Evolutionary conservation across 495 filamentous ascomycete species (phyloP), one percentile per base, ranked within the genome.

Genomic region (Neurospora pannonica): DNA sequence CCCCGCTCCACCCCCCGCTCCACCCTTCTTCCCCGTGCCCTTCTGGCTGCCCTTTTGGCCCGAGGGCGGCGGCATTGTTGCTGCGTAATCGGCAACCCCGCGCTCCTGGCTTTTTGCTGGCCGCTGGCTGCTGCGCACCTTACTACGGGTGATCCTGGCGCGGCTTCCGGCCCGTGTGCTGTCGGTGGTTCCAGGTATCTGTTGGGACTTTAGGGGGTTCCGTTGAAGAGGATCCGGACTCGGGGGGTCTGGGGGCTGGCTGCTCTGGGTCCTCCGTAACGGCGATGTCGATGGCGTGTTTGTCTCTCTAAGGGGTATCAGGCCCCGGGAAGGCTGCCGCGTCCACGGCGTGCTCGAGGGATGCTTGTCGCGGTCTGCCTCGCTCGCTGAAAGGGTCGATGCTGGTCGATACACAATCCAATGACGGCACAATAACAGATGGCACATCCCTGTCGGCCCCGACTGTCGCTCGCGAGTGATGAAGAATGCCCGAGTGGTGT

Each of bases 21-120:
- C 86, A 74, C 83, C 86, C 78, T 89, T 90, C 87, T 94, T 94
- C 76, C 91, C 88, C 75, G 93, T 94, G 74, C 92, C 91, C 82
- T 94, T 94, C 79, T 89, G 87, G 73, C 87, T 86, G 60, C 92
- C 91, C 82, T 94, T 94, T 79, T 89, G 87, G 73, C 87, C 85
- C 67, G 84, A 84, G 36, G 81, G 79, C 21, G 86, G 86, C 77
- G 87, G 85, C 87, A 87, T 88, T 48, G 54, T 82, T 73, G 54
- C 54, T 67, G 43, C 34, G 31, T 69, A 43, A 21, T n/a, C 38
- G 54, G 28, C 54, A 67, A 67, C 54, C 54, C 54, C 54, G 54
- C 54, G 54, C 54, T 24, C 28, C 15, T 38, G 69, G 37, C 31
- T 42, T 13, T 38, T 46, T 54, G 39, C 21, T 21, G 71, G 39